Percentiles rank a stretch among this genome's conserved stretches.
Evolutionary conservation across 2,329 filamentous ascomycete species (phyloP).

Genomic region (Paraphoma chrysanthemicola): DNA sequence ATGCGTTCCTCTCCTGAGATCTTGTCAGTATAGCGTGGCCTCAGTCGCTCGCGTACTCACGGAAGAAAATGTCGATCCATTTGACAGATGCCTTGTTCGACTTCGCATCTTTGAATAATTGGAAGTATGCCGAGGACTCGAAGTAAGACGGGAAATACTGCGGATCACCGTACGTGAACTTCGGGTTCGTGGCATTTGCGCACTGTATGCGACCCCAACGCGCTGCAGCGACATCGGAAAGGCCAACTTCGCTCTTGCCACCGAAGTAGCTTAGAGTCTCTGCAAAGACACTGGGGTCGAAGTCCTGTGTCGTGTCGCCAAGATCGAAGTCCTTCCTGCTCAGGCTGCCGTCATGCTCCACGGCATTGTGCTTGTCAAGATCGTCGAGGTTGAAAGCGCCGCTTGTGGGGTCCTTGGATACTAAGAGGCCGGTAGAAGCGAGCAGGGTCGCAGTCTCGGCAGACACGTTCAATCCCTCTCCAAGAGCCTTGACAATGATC

Average conservation of each 20-base stretch:
- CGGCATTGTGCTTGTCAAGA: conserved; percentile 38
- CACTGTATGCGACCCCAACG: conserved; percentile 22
- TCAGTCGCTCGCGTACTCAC: conserved; percentile 17
- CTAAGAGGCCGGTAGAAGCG: conserved; percentile 18
- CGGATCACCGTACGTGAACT: conserved; percentile 19
- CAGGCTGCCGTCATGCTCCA: conserved; percentile 48
- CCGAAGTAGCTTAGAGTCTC: conserved; percentile 10
- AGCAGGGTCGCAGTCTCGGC: conserved; percentile 34
- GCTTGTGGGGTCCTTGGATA: conserved; percentile 14
- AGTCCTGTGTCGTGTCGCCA: conserved; percentile 32
- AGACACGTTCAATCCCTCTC: conserved; percentile 40
- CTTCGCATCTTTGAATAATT: conserved; percentile 18
- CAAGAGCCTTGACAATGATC: conserved; percentile 29
- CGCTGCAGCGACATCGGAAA: conserved; percentile 10
- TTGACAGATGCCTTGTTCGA: conserved; percentile 17
- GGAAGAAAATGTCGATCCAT: conserved; percentile 33
- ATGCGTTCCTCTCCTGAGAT: conserved; percentile 28
- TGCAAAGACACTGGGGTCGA: conserved; percentile 29
- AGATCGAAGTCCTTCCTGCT: conserved; percentile 29
- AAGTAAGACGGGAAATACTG: conserved; percentile 24
- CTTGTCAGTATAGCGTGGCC: not conserved
- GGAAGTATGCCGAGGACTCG: conserved; percentile 27
- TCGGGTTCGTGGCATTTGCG: conserved; percentile 15
- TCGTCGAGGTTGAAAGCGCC: conserved; percentile 40
- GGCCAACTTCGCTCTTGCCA: conserved; percentile 2